Evolutionary conservation across 2,329 filamentous ascomycete genomes (phyloP), one percentile per base, ranked within the genome.

Genomic region (Diplodia intermedia): DNA sequence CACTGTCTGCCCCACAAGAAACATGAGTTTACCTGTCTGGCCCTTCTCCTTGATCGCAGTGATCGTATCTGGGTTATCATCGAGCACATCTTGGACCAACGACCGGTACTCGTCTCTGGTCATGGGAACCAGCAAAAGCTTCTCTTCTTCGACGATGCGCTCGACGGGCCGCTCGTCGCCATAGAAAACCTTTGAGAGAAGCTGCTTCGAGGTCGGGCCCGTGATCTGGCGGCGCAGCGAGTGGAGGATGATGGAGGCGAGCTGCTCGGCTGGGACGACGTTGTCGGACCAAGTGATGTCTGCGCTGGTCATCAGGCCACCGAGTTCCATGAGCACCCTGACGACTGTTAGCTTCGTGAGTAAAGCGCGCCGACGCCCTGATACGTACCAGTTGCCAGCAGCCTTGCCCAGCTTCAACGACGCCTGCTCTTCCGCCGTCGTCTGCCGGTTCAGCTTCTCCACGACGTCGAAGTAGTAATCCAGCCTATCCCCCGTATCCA

Each of bases 391-490:
- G 71, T 90, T 90, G n/a, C 83, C 86, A 5, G 82, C 83, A 3
- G 82, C 74, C 69, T 83, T 86, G 18, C 85, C 78, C 3, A 77
- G 61, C n/a, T 67, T 57, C 33, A 70, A 31, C 12, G 72, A 61
- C 49, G 61, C 57, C 18, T 66, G 69, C 52, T 62, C 69, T 15
- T 70, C 82, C 36, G 83, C 70, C 43, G 77, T 75, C 15, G 73
- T 73, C 33, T 57, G 72, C 23, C 50, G 57, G 26, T 69, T 73
- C 15, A 76, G 74, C 56, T 70, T 65, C 53, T 70, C 72, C 20
- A 91, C 82, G 0, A 92, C 86, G 31, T 87, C 85, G 74, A 91
- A 89, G 75, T 93, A 96, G 78, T 94, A 97, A 72, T 97, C 90
- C 4, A 95, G 81, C 52, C 94, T 86, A 8, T 89, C 89, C 8